These are phyloP conservation scores for Penicillium riverlandense DNA, from an alignment of 495 filamentous ascomycete genomes.

Conservation along the genomic window DNA sequence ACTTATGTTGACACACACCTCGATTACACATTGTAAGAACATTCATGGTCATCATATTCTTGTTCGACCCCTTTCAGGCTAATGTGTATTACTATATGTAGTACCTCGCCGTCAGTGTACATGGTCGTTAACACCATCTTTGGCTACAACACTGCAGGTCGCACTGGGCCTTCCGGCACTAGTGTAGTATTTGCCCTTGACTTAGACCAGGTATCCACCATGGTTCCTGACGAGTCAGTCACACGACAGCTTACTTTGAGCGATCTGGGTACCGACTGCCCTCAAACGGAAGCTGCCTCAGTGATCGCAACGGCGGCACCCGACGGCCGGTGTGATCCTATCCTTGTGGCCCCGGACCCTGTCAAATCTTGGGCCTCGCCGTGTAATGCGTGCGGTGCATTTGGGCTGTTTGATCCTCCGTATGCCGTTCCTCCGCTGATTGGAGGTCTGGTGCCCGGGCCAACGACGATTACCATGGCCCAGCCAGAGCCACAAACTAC, in stretches of 20 bases:
- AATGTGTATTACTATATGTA: neutral
- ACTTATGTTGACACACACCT: constrained; percentile 12
- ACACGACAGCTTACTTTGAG: constrained; percentile 11
- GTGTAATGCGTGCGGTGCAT: constrained; percentile 12
- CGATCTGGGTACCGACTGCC: constrained; percentile 13
- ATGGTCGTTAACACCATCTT: constrained; percentile 13
- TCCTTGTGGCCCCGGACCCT: constrained; percentile 9
- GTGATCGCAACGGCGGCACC: constrained; percentile 8
- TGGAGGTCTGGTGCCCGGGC: constrained; percentile 8
- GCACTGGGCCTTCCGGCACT: constrained; percentile 10
- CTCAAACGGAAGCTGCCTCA: constrained; percentile 8
- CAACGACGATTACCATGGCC: constrained; percentile 4
- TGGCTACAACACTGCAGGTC: constrained; percentile 13
- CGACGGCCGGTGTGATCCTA: constrained; percentile 9
- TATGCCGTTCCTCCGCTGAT: constrained; percentile 11
- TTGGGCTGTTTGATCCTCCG: constrained; percentile 14
- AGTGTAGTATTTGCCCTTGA: constrained; percentile 12
- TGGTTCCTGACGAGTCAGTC: constrained; percentile 4
- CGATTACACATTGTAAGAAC: constrained; percentile 10
- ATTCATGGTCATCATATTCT: neutral
- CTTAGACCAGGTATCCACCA: constrained; percentile 11
- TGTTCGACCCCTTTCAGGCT: neutral
- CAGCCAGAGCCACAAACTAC: constrained; percentile 5
- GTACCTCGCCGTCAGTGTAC: constrained; percentile 15
- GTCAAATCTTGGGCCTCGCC: constrained; percentile 16